Evolutionary conservation across 2,329 filamentous ascomycete genomes (phyloP).

Genomic region (Bertia moriformis): DNA sequence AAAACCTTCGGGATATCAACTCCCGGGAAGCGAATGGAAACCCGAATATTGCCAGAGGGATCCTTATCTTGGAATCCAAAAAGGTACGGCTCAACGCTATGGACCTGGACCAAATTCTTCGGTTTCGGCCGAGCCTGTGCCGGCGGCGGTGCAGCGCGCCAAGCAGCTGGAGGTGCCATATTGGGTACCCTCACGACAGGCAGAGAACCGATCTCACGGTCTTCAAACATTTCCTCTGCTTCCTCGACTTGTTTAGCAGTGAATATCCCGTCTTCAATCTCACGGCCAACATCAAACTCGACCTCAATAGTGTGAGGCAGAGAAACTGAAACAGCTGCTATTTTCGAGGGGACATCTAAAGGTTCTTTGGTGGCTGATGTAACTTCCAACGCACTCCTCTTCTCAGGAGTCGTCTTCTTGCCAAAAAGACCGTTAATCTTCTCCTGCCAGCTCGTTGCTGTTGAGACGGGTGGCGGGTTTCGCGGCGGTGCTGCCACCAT

Average conservation of each 20-base stretch:
- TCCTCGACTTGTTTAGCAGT: slow-evolving; percentile 44
- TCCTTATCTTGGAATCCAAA: not conserved
- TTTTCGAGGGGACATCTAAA: slow-evolving; percentile 19
- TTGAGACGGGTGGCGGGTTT: not conserved
- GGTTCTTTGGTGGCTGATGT: slow-evolving; percentile 55
- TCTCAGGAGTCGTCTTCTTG: slow-evolving; percentile 40
- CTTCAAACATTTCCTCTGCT: slow-evolving; percentile 68
- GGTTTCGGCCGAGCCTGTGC: not conserved
- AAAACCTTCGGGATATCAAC: not conserved
- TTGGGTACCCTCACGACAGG: slow-evolving; percentile 56
- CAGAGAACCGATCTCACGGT: slow-evolving; percentile 68
- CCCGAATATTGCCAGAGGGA: not conserved
- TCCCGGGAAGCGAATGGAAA: not conserved
- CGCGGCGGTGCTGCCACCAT: not conserved
- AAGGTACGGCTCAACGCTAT: not conserved
- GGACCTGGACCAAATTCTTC: not conserved
- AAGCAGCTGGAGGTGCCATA: slow-evolving; percentile 26
- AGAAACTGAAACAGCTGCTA: slow-evolving; percentile 51
- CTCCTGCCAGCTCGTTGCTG: slow-evolving; percentile 53
- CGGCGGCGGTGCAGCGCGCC: not conserved
- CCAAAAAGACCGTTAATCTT: slow-evolving; percentile 64
- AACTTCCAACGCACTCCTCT: slow-evolving; percentile 47
- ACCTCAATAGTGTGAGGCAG: slow-evolving; percentile 6
- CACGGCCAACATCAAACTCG: not conserved
- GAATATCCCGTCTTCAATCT: slow-evolving; percentile 25